Evolutionary conservation across 2,329 filamentous ascomycete species (phyloP).

Genomic region (Ceratocystis ficicola): DNA sequence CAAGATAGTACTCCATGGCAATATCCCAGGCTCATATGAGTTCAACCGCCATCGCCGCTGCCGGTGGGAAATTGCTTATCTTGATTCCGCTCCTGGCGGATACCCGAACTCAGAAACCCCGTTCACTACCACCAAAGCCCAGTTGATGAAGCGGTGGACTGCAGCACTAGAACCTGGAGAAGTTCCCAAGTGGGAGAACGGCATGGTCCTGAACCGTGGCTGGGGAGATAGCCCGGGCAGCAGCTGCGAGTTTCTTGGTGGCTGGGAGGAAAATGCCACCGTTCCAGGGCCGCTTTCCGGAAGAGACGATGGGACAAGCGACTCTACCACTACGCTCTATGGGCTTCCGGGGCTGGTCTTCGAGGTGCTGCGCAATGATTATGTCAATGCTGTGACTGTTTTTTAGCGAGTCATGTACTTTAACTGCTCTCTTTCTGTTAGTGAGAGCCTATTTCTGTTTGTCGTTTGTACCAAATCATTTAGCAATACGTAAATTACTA

Average conservation of each 20-base stretch:
- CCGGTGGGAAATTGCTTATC: constrained; percentile 65
- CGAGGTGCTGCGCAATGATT: constrained; percentile 87
- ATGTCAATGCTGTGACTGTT: constrained; percentile 77
- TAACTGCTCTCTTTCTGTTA: neutral
- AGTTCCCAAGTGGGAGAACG: constrained; percentile 42
- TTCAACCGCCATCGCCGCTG: constrained; percentile 90
- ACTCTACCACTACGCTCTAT: constrained; percentile 69
- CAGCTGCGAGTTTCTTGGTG: constrained; percentile 72
- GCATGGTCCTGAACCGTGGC: constrained; percentile 84
- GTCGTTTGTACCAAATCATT: neutral
- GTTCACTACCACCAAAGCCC: constrained; percentile 59
- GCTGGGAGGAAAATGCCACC: constrained; percentile 63
- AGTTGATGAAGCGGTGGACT: constrained; percentile 58
- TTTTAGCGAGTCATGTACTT: constrained; percentile 44
- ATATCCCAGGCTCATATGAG: constrained; percentile 88
- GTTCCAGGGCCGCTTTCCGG: constrained; percentile 31
- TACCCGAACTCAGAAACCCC: constrained; percentile 60
- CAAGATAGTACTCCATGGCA: constrained; percentile 87
- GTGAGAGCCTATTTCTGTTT: neutral
- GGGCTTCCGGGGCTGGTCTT: constrained; percentile 91
- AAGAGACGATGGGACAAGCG: constrained; percentile 43
- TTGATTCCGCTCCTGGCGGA: constrained; percentile 25
- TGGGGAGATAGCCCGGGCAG: constrained; percentile 87
- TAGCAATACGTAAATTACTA: neutral
- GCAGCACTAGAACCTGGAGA: constrained; percentile 47